Conservation (phyloP, 306 rosid genomes). For the Trifolium pratense region DNA sequence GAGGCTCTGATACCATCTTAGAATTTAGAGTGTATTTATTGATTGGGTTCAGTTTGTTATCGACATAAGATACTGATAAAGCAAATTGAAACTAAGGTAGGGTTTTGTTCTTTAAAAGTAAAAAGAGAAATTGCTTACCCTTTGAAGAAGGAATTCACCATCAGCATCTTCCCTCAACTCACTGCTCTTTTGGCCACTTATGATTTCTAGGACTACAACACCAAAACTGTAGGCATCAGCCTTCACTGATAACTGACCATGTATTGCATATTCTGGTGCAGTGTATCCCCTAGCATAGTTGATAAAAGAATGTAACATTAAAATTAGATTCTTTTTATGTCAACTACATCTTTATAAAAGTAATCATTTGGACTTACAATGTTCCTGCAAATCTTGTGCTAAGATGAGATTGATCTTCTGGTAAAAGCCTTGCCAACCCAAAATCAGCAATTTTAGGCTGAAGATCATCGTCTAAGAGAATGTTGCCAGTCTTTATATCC, state of each 20-base stretch:
- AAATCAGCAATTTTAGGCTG: conserved; percentile 73
- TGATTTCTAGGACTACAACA: conserved; percentile 66
- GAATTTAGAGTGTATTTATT: no score
- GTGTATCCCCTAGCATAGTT: conserved; percentile 60
- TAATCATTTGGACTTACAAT: conserved; percentile 9
- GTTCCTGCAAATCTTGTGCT: conserved; percentile 80
- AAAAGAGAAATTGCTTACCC: conserved; percentile 49
- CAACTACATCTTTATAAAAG: background rate
- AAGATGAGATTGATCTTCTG: conserved; percentile 63
- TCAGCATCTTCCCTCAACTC: conserved; percentile 47
- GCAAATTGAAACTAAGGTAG: no score
- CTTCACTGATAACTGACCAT: conserved; percentile 75
- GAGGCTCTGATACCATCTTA: no score
- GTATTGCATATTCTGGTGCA: conserved; percentile 81
- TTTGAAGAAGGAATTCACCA: conserved; percentile 68
- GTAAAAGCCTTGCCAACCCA: conserved; percentile 77
- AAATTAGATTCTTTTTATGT: background rate
- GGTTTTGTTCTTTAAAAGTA: no score
- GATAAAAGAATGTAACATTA: background rate
- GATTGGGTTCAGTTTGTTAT: no score
- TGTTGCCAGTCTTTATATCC: conserved; percentile 72
- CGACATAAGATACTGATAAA: no score
- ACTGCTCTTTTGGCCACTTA: conserved; percentile 63
- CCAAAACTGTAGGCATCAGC: conserved; percentile 78
- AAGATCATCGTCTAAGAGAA: conserved; percentile 69